These are phyloP conservation scores for Metschnikowia arizonensis DNA, from an alignment of 805 yeast species.

Conservation along the genomic window DNA sequence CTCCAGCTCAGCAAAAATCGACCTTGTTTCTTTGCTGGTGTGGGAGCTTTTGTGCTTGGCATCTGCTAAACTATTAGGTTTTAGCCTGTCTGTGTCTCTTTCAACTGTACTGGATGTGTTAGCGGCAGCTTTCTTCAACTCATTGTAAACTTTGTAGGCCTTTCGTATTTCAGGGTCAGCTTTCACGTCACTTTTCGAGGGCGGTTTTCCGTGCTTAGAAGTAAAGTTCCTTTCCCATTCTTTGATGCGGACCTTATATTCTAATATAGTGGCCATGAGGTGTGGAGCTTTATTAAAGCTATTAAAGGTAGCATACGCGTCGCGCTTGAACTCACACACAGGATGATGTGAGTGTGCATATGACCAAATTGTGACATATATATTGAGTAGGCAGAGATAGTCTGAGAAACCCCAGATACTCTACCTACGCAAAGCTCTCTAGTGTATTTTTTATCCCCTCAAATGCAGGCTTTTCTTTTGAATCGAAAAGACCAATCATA, in stretches of 20 bases:
- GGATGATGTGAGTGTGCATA: background rate
- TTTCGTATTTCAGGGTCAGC: slow-evolving; percentile 24
- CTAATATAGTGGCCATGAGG: slow-evolving; percentile 11
- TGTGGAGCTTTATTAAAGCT: background rate
- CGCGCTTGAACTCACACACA: slow-evolving; percentile 1
- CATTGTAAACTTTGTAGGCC: slow-evolving; percentile 32
- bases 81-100: background rate
- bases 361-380: background rate
- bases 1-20: background rate
- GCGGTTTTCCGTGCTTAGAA: slow-evolving; percentile 25
- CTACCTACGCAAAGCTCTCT: background rate
- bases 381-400: background rate
- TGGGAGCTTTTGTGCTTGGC: background rate
- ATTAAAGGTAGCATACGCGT: background rate
- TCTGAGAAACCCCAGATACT: background rate
- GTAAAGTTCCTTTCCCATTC: slow-evolving; percentile 38
- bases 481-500: slow-evolving; percentile 18
- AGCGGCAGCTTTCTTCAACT: slow-evolving; percentile 9
- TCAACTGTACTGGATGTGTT: background rate
- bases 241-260: slow-evolving; percentile 25
- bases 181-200: slow-evolving; percentile 35
- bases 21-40: background rate
- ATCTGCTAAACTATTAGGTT: background rate
- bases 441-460: slow-evolving; percentile 6
- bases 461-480: slow-evolving; percentile 7